These are phyloP conservation scores for Aspergillus udagawae DNA, from an alignment of 2,329 filamentous ascomycete species.

Conservation along the genomic window DNA sequence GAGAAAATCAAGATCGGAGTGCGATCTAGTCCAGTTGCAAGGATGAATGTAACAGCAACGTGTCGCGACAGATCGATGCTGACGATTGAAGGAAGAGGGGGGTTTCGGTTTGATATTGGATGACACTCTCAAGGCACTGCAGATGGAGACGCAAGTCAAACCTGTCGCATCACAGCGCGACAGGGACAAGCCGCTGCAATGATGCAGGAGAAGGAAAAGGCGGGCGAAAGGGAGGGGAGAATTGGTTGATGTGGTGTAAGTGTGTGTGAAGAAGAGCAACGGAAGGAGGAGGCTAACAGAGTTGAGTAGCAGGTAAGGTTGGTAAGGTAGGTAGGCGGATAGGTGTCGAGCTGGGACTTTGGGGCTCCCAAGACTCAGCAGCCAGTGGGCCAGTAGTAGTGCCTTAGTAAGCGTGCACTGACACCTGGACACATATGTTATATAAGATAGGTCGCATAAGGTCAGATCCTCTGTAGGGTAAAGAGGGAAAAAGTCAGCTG, in stretches of 20 bases:
- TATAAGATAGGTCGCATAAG: no score
- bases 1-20: background rate
- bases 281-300: background rate
- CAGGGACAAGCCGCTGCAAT: constrained; percentile 12
- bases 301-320: background rate
- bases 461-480: no score
- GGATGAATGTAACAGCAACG: background rate
- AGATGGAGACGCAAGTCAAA: constrained; percentile 16
- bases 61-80: constrained; percentile 3
- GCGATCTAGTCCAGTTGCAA: background rate
- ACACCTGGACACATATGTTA: no score
- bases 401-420: background rate
- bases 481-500: background rate
- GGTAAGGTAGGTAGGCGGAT: background rate
- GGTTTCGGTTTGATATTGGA: background rate
- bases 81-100: background rate
- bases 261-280: no score
- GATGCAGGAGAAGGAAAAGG: constrained; percentile 2
- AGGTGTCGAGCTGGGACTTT: background rate
- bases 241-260: background rate
- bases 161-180: constrained; percentile 22
- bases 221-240: background rate
- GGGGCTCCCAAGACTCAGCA: background rate
- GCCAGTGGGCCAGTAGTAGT: background rate
- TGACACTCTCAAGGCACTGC: constrained; percentile 1